Evolutionary conservation across 2,329 filamentous ascomycete species (phyloP).

Genomic region (Fusarium sp.): DNA sequence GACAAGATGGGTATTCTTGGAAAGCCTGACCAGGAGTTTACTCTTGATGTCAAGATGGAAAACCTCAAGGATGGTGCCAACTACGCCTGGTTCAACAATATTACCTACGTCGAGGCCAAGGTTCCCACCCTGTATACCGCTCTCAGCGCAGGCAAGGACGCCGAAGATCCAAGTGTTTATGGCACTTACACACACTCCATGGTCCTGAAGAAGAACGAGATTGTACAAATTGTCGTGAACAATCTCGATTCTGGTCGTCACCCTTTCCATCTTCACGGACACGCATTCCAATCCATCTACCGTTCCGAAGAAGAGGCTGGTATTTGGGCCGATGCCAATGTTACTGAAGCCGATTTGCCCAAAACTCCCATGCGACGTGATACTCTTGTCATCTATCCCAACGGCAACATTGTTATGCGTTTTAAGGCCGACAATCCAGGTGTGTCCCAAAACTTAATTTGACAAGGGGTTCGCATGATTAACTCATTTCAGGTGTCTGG

Average conservation of each 20-base stretch:
- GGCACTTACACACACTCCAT: constrained; percentile 72
- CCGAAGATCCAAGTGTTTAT: constrained; percentile 68
- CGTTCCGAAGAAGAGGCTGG: constrained; percentile 67
- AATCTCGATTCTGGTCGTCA: constrained; percentile 77
- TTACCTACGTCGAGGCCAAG: constrained; percentile 76
- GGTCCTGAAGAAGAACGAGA: constrained; percentile 70
- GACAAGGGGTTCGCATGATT: neutral
- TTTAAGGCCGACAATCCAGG: constrained; percentile 74
- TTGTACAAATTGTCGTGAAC: constrained; percentile 78
- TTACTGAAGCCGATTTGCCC: constrained; percentile 57
- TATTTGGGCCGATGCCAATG: constrained; percentile 55
- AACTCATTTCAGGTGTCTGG: constrained; percentile 61
- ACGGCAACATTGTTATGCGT: constrained; percentile 74
- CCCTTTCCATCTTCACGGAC: constrained; percentile 82
- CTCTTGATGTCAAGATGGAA: constrained; percentile 70
- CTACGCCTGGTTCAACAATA: constrained; percentile 76
- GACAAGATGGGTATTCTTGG: constrained; percentile 70
- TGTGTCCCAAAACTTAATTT: constrained; percentile 22
- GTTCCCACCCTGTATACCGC: constrained; percentile 84
- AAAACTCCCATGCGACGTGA: constrained; percentile 72
- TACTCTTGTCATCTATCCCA: constrained; percentile 70
- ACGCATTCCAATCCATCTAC: constrained; percentile 74
- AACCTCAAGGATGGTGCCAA: constrained; percentile 68
- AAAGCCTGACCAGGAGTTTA: constrained; percentile 69
- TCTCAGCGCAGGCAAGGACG: constrained; percentile 67